Evolutionary conservation across 2,329 filamentous ascomycete genomes (phyloP).

Genomic region (Aspergillus nomiae): DNA sequence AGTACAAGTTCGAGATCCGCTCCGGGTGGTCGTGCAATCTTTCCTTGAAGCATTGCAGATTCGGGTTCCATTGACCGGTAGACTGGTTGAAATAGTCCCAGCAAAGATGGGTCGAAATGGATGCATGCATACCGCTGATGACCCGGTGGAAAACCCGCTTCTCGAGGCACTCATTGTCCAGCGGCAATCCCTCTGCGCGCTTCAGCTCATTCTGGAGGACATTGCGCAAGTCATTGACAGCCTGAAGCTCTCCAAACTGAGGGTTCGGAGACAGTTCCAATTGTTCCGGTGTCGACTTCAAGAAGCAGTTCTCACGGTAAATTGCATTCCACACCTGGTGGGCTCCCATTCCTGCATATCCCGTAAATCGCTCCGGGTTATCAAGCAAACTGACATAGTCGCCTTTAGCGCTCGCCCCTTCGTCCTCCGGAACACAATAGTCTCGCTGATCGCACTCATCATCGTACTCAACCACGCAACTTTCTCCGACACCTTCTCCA

Average conservation of each 20-base stretch:
- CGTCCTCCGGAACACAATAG: conserved; percentile 95
- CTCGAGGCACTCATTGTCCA: conserved; percentile 91
- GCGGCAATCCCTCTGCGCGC: conserved; percentile 62
- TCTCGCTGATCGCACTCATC: conserved; percentile 96
- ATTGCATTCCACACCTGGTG: conserved; percentile 95
- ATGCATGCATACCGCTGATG: conserved; percentile 96
- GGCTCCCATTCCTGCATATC: conserved; percentile 81
- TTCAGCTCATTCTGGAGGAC: conserved; percentile 55
- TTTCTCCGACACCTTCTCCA: conserved; percentile 86
- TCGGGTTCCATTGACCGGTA: conserved; percentile 89
- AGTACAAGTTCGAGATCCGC: conserved; percentile 95
- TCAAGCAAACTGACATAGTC: conserved; percentile 94
- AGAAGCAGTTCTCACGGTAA: conserved; percentile 96
- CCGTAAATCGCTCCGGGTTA: conserved; percentile 95
- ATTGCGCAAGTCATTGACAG: conserved; percentile 62
- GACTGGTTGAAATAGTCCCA: conserved; percentile 95
- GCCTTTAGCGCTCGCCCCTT: conserved; percentile 80
- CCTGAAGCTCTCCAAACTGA: conserved; percentile 52
- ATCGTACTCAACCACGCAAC: conserved; percentile 95
- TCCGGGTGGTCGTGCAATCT: conserved; percentile 86
- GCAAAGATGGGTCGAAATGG: conserved; percentile 94
- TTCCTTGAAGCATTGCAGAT: conserved; percentile 82
- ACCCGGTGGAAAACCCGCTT: conserved; percentile 98
- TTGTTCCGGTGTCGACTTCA: conserved; percentile 45
- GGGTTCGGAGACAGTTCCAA: conserved; percentile 31